Evolutionary conservation across 768 basidiomycete genomes (phyloP).

Genomic region (Atractiella rhizophila): DNA sequence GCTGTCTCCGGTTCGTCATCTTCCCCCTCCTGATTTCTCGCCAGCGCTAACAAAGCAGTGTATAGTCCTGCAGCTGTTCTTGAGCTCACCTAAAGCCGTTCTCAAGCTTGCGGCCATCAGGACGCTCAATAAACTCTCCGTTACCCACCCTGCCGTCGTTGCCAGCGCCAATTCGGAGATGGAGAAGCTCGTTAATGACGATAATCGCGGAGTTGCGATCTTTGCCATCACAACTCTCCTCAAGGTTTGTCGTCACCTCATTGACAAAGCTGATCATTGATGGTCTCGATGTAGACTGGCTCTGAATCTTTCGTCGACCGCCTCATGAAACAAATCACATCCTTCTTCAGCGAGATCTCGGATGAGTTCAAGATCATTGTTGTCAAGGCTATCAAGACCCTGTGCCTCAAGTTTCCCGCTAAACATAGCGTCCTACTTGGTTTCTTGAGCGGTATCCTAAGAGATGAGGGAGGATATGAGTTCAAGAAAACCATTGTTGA

Average conservation of each 20-base stretch:
- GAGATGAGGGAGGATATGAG: conserved; percentile 97
- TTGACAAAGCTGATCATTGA: background rate
- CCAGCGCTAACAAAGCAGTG: background rate
- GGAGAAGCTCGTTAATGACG: conserved; percentile 82
- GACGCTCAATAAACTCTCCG: conserved; percentile 66
- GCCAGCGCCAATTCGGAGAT: conserved; percentile 85
- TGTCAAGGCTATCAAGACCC: conserved; percentile 87
- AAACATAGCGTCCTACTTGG: conserved; percentile 93
- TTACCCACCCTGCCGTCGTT: conserved; percentile 62
- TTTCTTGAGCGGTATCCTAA: conserved; percentile 83
- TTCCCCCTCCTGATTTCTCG: background rate
- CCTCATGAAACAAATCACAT: conserved; percentile 94
- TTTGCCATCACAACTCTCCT: conserved; percentile 95
- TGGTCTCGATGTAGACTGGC: conserved; percentile 40
- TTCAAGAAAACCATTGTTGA: conserved; percentile 98
- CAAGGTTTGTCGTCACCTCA: conserved; percentile 33
- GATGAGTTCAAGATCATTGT: conserved; percentile 99
- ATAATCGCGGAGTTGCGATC: conserved; percentile 86
- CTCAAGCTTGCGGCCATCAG: conserved; percentile 94
- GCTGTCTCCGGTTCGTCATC: conserved; percentile 49
- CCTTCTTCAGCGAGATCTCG: conserved; percentile 97
- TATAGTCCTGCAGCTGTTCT: conserved; percentile 73
- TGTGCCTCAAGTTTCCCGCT: conserved; percentile 93
- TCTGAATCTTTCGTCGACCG: conserved; percentile 97
- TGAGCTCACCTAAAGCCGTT: conserved; percentile 79